These are phyloP conservation scores for Colletotrichum sp. DNA, from an alignment of 2,329 filamentous ascomycete species.

Conservation along the genomic window DNA sequence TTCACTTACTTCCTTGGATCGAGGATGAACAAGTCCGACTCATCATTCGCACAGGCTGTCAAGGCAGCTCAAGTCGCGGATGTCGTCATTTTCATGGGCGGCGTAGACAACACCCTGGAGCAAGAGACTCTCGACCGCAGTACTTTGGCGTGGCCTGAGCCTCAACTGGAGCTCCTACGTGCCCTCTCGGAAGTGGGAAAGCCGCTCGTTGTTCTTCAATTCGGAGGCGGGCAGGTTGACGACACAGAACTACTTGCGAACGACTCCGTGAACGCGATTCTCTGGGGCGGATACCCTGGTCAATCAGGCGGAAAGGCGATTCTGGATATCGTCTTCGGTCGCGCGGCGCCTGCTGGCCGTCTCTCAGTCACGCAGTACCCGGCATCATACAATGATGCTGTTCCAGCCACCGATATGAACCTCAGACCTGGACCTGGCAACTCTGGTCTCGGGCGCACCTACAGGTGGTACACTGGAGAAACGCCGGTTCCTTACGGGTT, in stretches of 20 bases:
- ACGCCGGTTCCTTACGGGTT: conserved; percentile 58
- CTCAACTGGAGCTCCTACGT: conserved; percentile 4
- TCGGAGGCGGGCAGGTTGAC: conserved; percentile 61
- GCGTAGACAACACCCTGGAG: conserved; percentile 56
- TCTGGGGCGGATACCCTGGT: conserved; percentile 66
- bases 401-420: conserved; percentile 61
- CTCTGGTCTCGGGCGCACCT: conserved; percentile 55
- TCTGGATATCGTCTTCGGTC: conserved; percentile 58
- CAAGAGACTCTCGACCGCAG: conserved; percentile 63
- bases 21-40: conserved; percentile 27
- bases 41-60: conserved; percentile 50
- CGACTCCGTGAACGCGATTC: conserved; percentile 51
- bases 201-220: conserved; percentile 55
- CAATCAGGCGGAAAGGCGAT: conserved; percentile 63
- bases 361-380: conserved; percentile 63
- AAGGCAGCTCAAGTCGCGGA: conserved; percentile 61
- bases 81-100: conserved; percentile 60
- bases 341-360: conserved; percentile 54
- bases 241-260: conserved; percentile 52
- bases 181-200: conserved; percentile 43
- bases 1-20: conserved; percentile 34
- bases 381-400: conserved; percentile 50
- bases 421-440: conserved; percentile 44
- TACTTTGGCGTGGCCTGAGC: conserved; percentile 10
- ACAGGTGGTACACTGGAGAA: conserved; percentile 60